A percentile compares a stretch with the other conserved stretches of the same genome.
phyloP scores from a whole-genome alignment of 768 basidiomycete genomes.

The Lactarius pseudohatsudake region DNA sequence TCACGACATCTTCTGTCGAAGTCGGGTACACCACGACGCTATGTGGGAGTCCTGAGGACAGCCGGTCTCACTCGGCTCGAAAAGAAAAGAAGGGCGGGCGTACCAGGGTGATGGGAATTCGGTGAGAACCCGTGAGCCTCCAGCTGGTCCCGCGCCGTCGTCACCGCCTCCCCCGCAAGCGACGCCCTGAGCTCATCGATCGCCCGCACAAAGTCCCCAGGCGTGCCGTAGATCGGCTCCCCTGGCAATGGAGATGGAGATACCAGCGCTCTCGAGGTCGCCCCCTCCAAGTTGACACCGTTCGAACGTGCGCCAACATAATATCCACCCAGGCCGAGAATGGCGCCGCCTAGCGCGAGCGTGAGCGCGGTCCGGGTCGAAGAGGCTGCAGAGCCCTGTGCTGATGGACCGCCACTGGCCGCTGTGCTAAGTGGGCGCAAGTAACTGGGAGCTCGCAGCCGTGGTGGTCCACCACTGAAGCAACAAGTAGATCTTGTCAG shows the following conservation, averaged over 20 bases:
- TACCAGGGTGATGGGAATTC: constrained; percentile 31
- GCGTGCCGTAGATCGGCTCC: constrained; percentile 30
- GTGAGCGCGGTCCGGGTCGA: background rate
- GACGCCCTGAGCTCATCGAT: constrained; percentile 31
- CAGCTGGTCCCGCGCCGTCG: constrained; percentile 30
- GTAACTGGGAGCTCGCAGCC: background rate
- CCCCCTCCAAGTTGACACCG: background rate
- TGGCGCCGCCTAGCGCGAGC: constrained; percentile 1
- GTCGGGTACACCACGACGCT: constrained; percentile 64
- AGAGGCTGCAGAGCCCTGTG: background rate
- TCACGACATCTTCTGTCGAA: constrained; percentile 78
- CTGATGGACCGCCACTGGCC: background rate
- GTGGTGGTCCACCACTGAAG: background rate
- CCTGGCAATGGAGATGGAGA: background rate
- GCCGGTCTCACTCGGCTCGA: background rate
- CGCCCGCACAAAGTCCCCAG: constrained; percentile 33
- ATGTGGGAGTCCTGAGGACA: constrained; percentile 42
- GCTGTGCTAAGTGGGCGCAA: background rate
- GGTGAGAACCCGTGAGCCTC: constrained; percentile 33
- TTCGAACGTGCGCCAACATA: constrained; percentile 15
- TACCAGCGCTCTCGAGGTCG: background rate
- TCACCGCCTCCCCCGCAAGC: constrained; percentile 25
- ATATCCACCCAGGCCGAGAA: constrained; percentile 19
- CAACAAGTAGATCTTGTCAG: background rate
- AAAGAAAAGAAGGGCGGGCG: background rate